phyloP scores from a whole-genome alignment of 768 basidiomycete species.

The Amylocystis lapponica region DNA sequence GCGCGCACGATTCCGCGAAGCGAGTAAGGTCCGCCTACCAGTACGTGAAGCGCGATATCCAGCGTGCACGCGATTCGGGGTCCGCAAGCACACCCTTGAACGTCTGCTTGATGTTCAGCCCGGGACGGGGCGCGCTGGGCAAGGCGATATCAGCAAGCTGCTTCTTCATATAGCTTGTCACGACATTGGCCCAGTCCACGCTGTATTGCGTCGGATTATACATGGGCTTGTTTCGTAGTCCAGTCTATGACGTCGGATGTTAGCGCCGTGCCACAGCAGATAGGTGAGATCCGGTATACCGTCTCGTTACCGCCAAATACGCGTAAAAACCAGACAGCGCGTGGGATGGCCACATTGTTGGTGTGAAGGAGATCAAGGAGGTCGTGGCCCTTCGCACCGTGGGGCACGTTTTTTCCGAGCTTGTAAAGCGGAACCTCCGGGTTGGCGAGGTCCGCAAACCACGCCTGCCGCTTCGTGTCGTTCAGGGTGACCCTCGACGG shows the following conservation, averaged over 20 bases:
- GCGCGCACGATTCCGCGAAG: background rate
- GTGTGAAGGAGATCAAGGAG: constrained; percentile 73
- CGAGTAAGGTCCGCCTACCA: constrained; percentile 37
- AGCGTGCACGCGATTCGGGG: constrained; percentile 59
- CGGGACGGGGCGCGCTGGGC: constrained; percentile 71
- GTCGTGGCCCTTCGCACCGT: constrained; percentile 82
- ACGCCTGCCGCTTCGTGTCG: constrained; percentile 70
- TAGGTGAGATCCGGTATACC: constrained; percentile 32
- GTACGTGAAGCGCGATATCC: constrained; percentile 77
- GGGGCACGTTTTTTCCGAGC: constrained; percentile 79
- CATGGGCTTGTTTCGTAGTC: constrained; percentile 69
- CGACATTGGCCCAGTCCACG: constrained; percentile 77
- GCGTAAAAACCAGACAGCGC: constrained; percentile 85
- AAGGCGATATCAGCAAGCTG: constrained; percentile 74
- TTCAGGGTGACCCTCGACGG: constrained; percentile 80
- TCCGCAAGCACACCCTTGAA: constrained; percentile 82
- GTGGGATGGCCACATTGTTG: constrained; percentile 69
- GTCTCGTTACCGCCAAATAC: constrained; percentile 87
- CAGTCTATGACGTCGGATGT: constrained; percentile 40
- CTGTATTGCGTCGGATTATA: constrained; percentile 83
- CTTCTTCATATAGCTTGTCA: constrained; percentile 79
- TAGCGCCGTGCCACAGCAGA: background rate
- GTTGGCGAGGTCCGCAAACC: constrained; percentile 81
- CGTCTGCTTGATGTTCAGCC: constrained; percentile 75
- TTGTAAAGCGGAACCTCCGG: constrained; percentile 76